Base-by-base conservation (phyloP, 2,329 filamentous ascomycete genomes). In the Scleromitrula shiraiana region DNA sequence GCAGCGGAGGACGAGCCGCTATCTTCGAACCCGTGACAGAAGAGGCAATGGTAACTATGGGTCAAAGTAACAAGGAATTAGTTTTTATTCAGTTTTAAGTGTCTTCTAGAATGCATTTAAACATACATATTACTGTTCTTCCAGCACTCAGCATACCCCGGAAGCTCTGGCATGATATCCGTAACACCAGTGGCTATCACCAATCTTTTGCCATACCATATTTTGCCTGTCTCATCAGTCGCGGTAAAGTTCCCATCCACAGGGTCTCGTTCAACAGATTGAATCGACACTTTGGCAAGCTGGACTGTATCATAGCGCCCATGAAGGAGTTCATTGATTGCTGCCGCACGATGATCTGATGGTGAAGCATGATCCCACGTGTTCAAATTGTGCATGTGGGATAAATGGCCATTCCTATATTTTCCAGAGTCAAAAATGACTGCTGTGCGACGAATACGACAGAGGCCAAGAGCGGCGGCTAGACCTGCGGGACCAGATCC, bases 21-120 rank as follows among this genome's bases (percentile, higher is more conserved):
- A 12, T 43, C 39, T 27, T 49, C 46, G 24, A 38, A 49, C n/a
- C 46, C 46, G 37, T 27, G 17, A 23, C 30, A 49, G 30, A 38
- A 49, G n/a, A 49, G 30, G 24, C 40, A 49, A 19, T 44, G 46
- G 23, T 38, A 49, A 12, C 33, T 49, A 23, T 32, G 7, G 14
- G 19, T 22, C 5, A 9, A 9, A 42, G 35, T 24, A 32, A 35
- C 17, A 24, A 29, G n/a, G n/a, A n/a, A n/a, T n/a, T n/a, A n/a
- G n/a, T n/a, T n/a, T n/a, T n/a, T n/a, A n/a, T n/a, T n/a, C n/a
- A n/a, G n/a, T n/a, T n/a, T n/a, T n/a, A n/a, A n/a, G n/a, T n/a
- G n/a, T n/a, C n/a, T n/a, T n/a, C n/a, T n/a, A 8, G 5, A n/a
- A 43, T 23, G 22, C 2, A 32, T 23, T 14, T 10, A 9, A 22